Evolutionary conservation across 73 alveolate species (phyloP).

Genomic region (Paramecium tetraurelia): DNA sequence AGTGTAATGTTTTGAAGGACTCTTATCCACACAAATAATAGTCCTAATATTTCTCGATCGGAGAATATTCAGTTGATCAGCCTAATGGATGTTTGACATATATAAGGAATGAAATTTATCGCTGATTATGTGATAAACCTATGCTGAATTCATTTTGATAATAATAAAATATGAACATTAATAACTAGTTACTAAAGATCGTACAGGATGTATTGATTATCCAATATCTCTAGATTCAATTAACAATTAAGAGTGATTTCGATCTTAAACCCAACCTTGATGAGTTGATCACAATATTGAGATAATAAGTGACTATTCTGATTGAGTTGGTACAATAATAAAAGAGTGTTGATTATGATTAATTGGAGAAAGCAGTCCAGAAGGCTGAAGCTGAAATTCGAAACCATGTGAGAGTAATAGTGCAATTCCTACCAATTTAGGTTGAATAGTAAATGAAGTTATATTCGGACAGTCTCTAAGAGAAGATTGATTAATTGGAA

Average conservation of each 20-base stretch:
- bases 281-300: not conserved
- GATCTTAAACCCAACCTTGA: not conserved
- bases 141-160: not conserved
- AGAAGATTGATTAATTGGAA: not conserved
- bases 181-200: not conserved
- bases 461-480: not conserved
- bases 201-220: not conserved
- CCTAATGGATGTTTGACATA: not conserved
- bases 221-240: not conserved
- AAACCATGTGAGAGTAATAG: not conserved
- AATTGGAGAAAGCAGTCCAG: not conserved
- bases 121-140: not conserved
- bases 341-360: conserved; percentile 17
- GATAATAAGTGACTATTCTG: not conserved
- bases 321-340: not conserved
- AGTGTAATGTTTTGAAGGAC: not conserved
- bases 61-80: not conserved
- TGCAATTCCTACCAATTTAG: not conserved
- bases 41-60: not conserved
- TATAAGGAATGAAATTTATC: not conserved
- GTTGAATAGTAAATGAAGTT: not conserved
- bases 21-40: not conserved
- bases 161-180: not conserved
- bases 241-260: not conserved
- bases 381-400: conserved; percentile 28